Evolutionary conservation across 805 yeast species (phyloP), one percentile per base, ranked within the genome.

Genomic region (Torulaspora delbrueckii): DNA sequence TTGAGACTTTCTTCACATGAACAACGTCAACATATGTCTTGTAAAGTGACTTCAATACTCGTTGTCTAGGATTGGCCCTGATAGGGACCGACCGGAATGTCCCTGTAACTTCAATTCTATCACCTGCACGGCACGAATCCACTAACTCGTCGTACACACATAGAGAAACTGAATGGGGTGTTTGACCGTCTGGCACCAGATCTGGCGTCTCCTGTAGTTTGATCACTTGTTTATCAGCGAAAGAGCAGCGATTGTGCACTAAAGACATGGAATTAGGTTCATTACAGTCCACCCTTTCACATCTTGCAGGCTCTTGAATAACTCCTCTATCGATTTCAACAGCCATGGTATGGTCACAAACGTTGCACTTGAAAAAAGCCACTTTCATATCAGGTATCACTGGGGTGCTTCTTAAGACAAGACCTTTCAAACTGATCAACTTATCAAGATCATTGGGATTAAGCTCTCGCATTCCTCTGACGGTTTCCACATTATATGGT

Each of bases 301-400:
- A 93, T 58, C 80, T 77, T 0, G 88, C 75, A 7, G 99, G 99
- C 67, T 93, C 99, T 48, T 88, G 83, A 51, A 93, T 91, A 9
- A 86, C 81, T 39, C 99, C 99, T 53, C 98, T 75, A 66, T 91
- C 98, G 56, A 91, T 88, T 61, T 88, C 96, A 13, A 90, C 95
- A 0, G 85, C 86, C 37, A 84, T 78, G 0, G 96, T 86, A 67
- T 93, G 98, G 54, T 86, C 91, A 70, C 99, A 93, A 16, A 93
- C 95, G 49, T 81, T 84, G 70, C 99, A 93, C 68, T 82, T 86
- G 78, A 93, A 93, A 60, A 91, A 91, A 0, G 98, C 97, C 39
- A 85, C 88, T 63, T 89, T 90, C 99, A 93, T 93, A 65, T 93
- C 99, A 9, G 99, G 99, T 41, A 93, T 87, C 30, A 93, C 81